Conservation (phyloP, 805 yeast genomes). For the Candida ulmi region DNA sequence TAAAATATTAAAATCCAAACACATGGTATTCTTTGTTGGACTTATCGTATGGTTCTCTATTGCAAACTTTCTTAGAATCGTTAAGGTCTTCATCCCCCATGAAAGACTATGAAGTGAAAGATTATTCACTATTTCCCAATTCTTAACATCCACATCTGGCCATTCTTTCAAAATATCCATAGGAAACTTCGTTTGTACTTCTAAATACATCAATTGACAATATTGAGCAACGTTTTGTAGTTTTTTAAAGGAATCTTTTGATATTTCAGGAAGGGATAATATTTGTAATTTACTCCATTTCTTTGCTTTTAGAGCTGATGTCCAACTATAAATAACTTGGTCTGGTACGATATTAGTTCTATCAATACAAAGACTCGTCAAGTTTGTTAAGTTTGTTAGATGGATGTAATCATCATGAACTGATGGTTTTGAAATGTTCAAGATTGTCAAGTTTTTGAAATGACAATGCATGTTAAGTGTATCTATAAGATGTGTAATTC, state of each 20-base stretch:
- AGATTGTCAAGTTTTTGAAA: conserved; percentile 12
- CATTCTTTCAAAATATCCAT: conserved; percentile 13
- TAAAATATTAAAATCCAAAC: conserved; percentile 18
- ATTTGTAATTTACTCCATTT: conserved; percentile 21
- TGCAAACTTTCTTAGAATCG: conserved; percentile 6
- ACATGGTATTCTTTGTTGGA: conserved; percentile 1
- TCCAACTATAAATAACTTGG: conserved; percentile 18
- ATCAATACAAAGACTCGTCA: conserved; percentile 15
- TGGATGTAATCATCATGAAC: conserved; percentile 12
- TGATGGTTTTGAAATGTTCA: conserved; percentile 15
- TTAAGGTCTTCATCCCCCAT: conserved; percentile 17
- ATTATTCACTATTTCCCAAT: conserved; percentile 13
- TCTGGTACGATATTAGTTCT: conserved; percentile 11
- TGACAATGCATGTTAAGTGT: conserved; percentile 7
- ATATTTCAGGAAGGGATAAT: conserved; percentile 13
- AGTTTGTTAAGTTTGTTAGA: conserved; percentile 14
- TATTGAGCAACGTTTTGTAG: conserved; percentile 11
- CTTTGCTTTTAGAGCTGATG: conserved; percentile 13
- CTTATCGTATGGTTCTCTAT: conserved; percentile 4
- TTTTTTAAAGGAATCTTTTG: conserved; percentile 14
- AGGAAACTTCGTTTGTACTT: conserved; percentile 7
- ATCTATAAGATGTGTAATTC: conserved; percentile 9
- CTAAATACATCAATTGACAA: conserved; percentile 15
- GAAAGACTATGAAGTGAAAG: conserved; percentile 6
- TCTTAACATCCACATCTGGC: conserved; percentile 10